phyloP scores from a whole-genome alignment of 73 alveolate genomes.

The Loxodes magnus region DNA sequence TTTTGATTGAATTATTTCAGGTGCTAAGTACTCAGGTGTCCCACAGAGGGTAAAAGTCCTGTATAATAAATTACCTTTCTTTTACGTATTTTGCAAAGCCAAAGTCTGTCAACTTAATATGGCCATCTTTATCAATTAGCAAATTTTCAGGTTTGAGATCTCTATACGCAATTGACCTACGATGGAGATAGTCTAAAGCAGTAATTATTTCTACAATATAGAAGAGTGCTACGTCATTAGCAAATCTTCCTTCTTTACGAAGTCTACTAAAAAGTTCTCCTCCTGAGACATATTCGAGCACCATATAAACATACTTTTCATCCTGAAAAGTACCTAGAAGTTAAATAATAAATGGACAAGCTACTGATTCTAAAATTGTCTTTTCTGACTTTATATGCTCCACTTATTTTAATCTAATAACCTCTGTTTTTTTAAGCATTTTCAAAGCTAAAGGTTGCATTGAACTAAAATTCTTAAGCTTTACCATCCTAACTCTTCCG shows the following conservation, averaged over 20 bases:
- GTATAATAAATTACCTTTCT: too few species aligned
- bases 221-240: slow-evolving; percentile 84
- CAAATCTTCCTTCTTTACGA: slow-evolving; percentile 72
- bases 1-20: slow-evolving; percentile 57
- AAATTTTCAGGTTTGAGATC: slow-evolving; percentile 82
- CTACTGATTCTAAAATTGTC: slow-evolving; percentile 35
- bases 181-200: slow-evolving; percentile 63
- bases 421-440: slow-evolving; percentile 62
- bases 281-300: slow-evolving; percentile 74
- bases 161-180: slow-evolving; percentile 56
- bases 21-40: slow-evolving; percentile 80
- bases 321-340: slow-evolving; percentile 50
- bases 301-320: slow-evolving; percentile 61
- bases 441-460: slow-evolving; percentile 56
- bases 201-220: slow-evolving; percentile 60
- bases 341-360: slow-evolving; percentile 47
- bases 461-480: slow-evolving; percentile 15
- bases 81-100: slow-evolving; percentile 72
- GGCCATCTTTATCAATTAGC: slow-evolving; percentile 65
- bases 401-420: slow-evolving; percentile 57
- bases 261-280: slow-evolving; percentile 78
- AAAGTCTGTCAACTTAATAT: slow-evolving; percentile 63
- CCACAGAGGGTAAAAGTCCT: slow-evolving; percentile 79
- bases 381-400: slow-evolving; percentile 62
- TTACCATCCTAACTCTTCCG: slow-evolving; percentile 73